Percentiles rank a stretch among this genome's conserved stretches.
Conservation (phyloP, 1,139 yeast species). For the Blastobotrys capitulatus region DNA sequence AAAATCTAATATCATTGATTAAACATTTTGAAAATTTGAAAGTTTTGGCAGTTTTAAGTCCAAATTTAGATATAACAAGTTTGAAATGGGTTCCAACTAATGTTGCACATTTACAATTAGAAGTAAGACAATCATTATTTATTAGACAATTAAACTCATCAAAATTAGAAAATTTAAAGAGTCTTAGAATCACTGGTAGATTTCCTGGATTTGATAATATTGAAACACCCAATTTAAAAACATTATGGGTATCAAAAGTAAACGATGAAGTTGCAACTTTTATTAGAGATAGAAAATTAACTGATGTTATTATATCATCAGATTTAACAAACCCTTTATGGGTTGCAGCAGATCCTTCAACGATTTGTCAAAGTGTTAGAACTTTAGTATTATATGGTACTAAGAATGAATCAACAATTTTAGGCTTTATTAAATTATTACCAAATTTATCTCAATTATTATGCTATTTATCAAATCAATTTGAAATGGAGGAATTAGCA, state of each 20-base stretch:
- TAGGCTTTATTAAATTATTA: conserved; percentile 6
- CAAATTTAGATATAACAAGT: background rate
- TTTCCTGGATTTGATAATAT: conserved; percentile 3
- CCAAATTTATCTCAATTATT: conserved; percentile 4
- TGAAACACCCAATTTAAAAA: conserved; percentile 1
- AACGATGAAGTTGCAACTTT: conserved; percentile 1
- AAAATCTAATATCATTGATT: background rate
- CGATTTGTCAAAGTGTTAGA: conserved; percentile 4
- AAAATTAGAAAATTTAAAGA: background rate
- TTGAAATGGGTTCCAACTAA: conserved; percentile 6
- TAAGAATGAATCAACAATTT: background rate
- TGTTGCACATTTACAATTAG: conserved; percentile 6
- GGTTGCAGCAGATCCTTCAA: conserved; percentile 4
- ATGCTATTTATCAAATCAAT: conserved; percentile 2
- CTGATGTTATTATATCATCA: conserved; percentile 5
- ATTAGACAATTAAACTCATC: background rate
- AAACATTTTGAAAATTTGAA: conserved; percentile 1
- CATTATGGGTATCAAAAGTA: conserved; percentile 6
- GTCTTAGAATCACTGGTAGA: conserved; percentile 3
- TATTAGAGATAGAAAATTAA: conserved; percentile 1
- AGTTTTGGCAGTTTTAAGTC: background rate
- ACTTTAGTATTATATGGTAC: conserved; percentile 8
- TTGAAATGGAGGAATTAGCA: background rate
- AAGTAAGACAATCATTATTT: background rate
- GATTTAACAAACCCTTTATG: conserved; percentile 6